These are phyloP conservation scores for Atkinsonella texensis DNA, from an alignment of 2,329 filamentous ascomycete species.

Conservation along the genomic window DNA sequence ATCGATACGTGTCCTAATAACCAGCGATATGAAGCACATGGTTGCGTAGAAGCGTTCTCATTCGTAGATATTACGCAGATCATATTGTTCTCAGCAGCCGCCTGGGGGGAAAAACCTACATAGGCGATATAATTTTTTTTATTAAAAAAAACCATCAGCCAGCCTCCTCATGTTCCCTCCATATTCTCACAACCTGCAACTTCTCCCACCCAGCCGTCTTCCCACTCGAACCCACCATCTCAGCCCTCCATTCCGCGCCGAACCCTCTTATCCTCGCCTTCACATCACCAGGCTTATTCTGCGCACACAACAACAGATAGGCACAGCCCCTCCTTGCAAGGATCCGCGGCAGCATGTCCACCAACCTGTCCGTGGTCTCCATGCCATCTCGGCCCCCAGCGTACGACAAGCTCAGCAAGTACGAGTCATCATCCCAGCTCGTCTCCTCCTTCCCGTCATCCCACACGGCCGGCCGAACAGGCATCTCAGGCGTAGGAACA, in stretches of 20 bases:
- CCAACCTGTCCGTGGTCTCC: constrained; percentile 76
- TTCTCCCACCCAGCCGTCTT: constrained; percentile 91
- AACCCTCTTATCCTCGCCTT: constrained; percentile 47
- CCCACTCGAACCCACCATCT: constrained; percentile 72
- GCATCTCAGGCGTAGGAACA: constrained; percentile 72
- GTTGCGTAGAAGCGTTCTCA: not conserved
- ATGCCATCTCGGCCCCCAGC: constrained; percentile 85
- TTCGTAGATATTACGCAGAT: not conserved
- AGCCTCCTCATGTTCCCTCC: constrained; percentile 36
- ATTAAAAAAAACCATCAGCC: not conserved
- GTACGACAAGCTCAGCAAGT: constrained; percentile 74
- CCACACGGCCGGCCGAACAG: constrained; percentile 32
- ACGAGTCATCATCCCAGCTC: constrained; percentile 67
- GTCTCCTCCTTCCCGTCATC: constrained; percentile 15
- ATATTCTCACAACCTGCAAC: constrained; percentile 78
- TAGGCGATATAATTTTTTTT: too few species aligned
- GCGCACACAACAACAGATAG: constrained; percentile 80
- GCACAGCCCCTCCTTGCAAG: constrained; percentile 62
- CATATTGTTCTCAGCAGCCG: too few species aligned
- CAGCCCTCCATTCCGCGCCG: constrained; percentile 51
- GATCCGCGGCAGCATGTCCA: constrained; percentile 54
- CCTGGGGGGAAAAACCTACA: too few species aligned
- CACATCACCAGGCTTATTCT: constrained; percentile 73
- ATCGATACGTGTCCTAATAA: not conserved
- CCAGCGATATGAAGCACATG: not conserved